Base-by-base conservation (phyloP, 345 rosid genomes). In the Punica granatum region DNA sequence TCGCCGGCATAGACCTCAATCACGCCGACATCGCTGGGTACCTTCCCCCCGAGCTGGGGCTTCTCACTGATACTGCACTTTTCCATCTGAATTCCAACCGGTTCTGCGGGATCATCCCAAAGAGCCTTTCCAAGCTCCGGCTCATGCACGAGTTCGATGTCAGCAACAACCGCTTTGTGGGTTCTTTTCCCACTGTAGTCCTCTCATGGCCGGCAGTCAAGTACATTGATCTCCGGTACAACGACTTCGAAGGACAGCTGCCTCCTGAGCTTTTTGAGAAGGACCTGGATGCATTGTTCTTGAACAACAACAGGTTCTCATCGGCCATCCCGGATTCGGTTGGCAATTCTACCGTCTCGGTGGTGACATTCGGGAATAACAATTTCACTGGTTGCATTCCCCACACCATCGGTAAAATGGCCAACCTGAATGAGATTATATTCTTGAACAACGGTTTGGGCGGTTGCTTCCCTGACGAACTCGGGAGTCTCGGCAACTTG, bases 161-260 rank as follows among this genome's bases (percentile, higher is more conserved):
- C 61, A 92, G 97, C 72, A 90, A 85, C 82, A 92, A 92, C 74
- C 81, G 96, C 0, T 87, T 92, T 6, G 97, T 89, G 12, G 96
- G 96, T 9, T 21, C 59, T n/a, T 91, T 91, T 78, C 96, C 97
- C 0, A 33, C 35, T 0, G 86, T 84, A n/a, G 73, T 69, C 48
- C 72, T 92, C 16, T 37, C 77, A 0, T 88, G 96, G 98, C 83
- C 86, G 1, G 49, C 46, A 0, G 63, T 86, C 63, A 85, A 72
- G 71, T 92, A 32, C 46, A 48, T 92, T 25, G 98, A 92, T 56
- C 0, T 92, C 26, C 70, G 98, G 35, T 92, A 59, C 80, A 92
- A 92, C 19, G 71, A 90, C 63, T 92, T 92, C 25, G 98, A 90
- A 66, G 98, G 98, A 7, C 28, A 65, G 60, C 46, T 92, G 60